A percentile compares a stretch with the other conserved stretches of the same genome.
These are phyloP conservation scores for Xerophyta viscosa DNA, from an alignment of 106 monocot genomes.

Conservation along the genomic window DNA sequence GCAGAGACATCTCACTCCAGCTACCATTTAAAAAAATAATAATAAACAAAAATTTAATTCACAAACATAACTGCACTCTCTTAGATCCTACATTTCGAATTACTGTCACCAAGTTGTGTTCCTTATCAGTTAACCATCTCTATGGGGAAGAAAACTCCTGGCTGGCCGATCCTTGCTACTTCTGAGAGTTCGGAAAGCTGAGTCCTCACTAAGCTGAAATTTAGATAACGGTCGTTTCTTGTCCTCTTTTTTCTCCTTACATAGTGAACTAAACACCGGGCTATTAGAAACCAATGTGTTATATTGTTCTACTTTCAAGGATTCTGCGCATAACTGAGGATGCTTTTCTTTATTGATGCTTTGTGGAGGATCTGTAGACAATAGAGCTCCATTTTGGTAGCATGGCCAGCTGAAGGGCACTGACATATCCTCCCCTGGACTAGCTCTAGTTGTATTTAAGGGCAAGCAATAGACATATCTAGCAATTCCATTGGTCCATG, in stretches of 20 bases:
- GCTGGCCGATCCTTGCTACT: neutral
- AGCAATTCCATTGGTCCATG: too few relatives aligned
- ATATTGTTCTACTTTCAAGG: too few relatives aligned
- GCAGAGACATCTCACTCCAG: too few relatives aligned
- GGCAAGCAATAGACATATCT: too few relatives aligned
- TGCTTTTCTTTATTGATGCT: too few relatives aligned
- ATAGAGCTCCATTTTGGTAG: too few relatives aligned
- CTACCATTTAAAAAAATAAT: neutral
- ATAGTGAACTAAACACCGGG: neutral
- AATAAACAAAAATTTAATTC: neutral
- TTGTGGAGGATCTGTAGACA: too few relatives aligned
- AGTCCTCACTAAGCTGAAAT: conserved; percentile 2
- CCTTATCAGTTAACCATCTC: conserved; percentile 28
- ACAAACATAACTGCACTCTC: conserved; percentile 23
- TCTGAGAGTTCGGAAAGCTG: conserved; percentile 7
- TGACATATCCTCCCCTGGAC: too few relatives aligned
- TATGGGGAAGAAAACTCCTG: conserved; percentile 72
- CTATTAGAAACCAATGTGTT: too few relatives aligned
- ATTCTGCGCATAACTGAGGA: too few relatives aligned
- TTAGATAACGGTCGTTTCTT: neutral
- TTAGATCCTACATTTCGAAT: conserved; percentile 6
- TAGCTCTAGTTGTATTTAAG: too few relatives aligned
- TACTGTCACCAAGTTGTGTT: conserved; percentile 3
- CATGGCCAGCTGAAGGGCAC: too few relatives aligned
- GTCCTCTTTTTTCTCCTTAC: neutral